phyloP scores from a whole-genome alignment of 2,329 filamentous ascomycete genomes.

The Fusarium sp. region DNA sequence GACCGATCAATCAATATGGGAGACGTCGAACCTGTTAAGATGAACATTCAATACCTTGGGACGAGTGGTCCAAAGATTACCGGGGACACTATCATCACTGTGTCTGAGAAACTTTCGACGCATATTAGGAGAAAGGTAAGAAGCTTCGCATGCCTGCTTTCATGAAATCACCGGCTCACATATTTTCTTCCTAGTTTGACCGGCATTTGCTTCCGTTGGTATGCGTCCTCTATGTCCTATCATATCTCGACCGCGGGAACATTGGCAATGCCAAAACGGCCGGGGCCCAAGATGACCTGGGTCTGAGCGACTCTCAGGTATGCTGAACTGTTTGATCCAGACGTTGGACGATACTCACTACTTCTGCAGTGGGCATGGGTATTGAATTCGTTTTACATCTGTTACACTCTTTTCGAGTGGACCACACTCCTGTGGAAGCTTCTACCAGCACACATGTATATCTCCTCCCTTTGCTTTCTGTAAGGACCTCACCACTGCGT shows the following conservation, averaged over 20 bases:
- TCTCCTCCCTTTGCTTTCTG: slow-evolving; percentile 28
- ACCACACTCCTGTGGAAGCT: slow-evolving; percentile 43
- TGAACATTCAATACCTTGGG: not conserved
- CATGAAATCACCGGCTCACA: not conserved
- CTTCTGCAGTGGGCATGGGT: slow-evolving; percentile 39
- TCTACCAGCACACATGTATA: slow-evolving; percentile 35
- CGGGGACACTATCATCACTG: not conserved
- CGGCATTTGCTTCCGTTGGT: slow-evolving; percentile 33
- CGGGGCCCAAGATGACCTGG: slow-evolving; percentile 29
- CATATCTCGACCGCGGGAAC: slow-evolving; percentile 42
- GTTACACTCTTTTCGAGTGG: slow-evolving; percentile 41
- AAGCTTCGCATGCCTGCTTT: not conserved
- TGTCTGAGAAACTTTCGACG: not conserved
- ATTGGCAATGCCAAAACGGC: slow-evolving; percentile 44
- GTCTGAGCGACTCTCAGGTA: slow-evolving; percentile 9
- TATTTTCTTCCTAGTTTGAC: slow-evolving; percentile 25
- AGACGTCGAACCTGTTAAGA: not conserved
- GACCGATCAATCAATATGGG: not conserved
- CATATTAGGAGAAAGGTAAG: slow-evolving; percentile 1
- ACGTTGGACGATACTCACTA: not conserved
- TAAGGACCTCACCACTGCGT: not conserved
- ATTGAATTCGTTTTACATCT: slow-evolving; percentile 40
- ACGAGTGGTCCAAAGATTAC: not conserved
- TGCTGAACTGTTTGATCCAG: too few species aligned
- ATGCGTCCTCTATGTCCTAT: slow-evolving; percentile 41